Evolutionary conservation across 345 rosid species (phyloP).

Genomic region (Melastoma malabathricum): DNA sequence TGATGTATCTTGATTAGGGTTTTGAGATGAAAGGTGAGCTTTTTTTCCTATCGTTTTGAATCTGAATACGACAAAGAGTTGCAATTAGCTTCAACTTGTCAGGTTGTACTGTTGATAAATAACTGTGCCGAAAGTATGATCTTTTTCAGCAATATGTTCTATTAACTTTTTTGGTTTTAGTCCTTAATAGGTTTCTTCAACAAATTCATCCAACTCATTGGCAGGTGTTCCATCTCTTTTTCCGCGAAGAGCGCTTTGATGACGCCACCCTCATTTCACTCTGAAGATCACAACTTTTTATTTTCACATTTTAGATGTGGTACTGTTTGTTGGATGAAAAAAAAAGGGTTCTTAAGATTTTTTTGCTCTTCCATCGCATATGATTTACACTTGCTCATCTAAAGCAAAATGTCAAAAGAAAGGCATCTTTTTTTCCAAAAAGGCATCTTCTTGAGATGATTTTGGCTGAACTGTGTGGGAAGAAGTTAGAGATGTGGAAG

Average conservation of each 20-base stretch:
- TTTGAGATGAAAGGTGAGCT: slow-evolving; percentile 12
- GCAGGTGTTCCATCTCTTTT: slow-evolving; percentile 12
- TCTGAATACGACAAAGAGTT: slow-evolving; percentile 11
- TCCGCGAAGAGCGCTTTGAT: slow-evolving; percentile 8
- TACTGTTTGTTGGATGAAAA: no score
- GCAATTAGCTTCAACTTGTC: slow-evolving; percentile 19
- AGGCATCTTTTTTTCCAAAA: neutral
- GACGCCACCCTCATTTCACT: slow-evolving; percentile 10
- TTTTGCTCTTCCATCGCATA: neutral
- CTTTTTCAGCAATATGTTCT: slow-evolving; percentile 26
- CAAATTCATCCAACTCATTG: slow-evolving; percentile 12
- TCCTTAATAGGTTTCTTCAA: slow-evolving; percentile 16
- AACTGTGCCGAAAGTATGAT: slow-evolving; percentile 39
- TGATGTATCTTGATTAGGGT: slow-evolving; percentile 11
- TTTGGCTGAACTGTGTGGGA: neutral
- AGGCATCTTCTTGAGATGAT: slow-evolving; percentile 3
- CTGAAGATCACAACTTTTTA: slow-evolving; percentile 7
- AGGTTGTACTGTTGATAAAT: slow-evolving; percentile 21
- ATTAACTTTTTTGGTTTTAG: slow-evolving; percentile 15
- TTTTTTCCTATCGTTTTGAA: slow-evolving; percentile 8
- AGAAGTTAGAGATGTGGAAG: slow-evolving; percentile 10
- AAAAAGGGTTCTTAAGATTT: slow-evolving; percentile 2
- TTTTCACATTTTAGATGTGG: no score
- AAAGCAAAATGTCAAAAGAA: slow-evolving; percentile 2
- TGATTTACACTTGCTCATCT: slow-evolving; percentile 5